These are phyloP conservation scores for Lantana camara DNA, from an alignment of 257 asterid genomes.

Conservation along the genomic window DNA sequence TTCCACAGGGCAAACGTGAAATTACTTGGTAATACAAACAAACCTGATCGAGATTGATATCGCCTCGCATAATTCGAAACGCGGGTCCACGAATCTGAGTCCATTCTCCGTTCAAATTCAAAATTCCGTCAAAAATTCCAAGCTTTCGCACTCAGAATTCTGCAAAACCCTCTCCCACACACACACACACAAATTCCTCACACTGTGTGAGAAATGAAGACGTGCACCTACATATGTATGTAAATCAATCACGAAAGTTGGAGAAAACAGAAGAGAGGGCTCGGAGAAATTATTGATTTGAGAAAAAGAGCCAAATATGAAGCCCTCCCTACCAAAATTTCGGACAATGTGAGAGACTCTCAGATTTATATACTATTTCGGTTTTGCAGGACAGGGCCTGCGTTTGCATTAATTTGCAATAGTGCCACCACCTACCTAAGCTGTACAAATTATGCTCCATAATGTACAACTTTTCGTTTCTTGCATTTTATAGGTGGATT, in stretches of 20 bases:
- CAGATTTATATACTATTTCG: slow-evolving; percentile 9
- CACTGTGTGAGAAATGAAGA: slow-evolving; percentile 24
- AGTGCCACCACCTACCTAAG: slow-evolving; percentile 22
- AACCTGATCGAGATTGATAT: slow-evolving; percentile 71
- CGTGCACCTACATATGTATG: not conserved
- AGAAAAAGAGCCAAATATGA: slow-evolving; percentile 34
- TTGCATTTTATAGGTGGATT: too few relatives aligned
- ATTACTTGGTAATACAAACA: slow-evolving; percentile 15
- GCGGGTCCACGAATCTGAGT: slow-evolving; percentile 81
- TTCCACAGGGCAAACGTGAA: not conserved
- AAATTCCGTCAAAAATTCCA: not conserved
- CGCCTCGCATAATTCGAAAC: slow-evolving; percentile 55
- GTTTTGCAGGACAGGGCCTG: slow-evolving; percentile 3
- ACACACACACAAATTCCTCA: slow-evolving; percentile 21
- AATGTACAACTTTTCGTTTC: slow-evolving; percentile 20
- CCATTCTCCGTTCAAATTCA: slow-evolving; percentile 41
- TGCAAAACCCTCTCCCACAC: slow-evolving; percentile 28
- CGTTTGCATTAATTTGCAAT: slow-evolving; percentile 23
- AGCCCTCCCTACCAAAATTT: slow-evolving; percentile 48
- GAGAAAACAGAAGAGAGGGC: slow-evolving; percentile 42
- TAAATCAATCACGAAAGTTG: not conserved
- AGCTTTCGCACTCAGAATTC: slow-evolving; percentile 14
- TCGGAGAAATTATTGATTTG: slow-evolving; percentile 38
- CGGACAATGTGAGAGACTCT: slow-evolving; percentile 8
- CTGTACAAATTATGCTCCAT: too few relatives aligned